Evolutionary conservation across 2,329 filamentous ascomycete genomes (phyloP).

Genomic region (Beauveria medogensis): DNA sequence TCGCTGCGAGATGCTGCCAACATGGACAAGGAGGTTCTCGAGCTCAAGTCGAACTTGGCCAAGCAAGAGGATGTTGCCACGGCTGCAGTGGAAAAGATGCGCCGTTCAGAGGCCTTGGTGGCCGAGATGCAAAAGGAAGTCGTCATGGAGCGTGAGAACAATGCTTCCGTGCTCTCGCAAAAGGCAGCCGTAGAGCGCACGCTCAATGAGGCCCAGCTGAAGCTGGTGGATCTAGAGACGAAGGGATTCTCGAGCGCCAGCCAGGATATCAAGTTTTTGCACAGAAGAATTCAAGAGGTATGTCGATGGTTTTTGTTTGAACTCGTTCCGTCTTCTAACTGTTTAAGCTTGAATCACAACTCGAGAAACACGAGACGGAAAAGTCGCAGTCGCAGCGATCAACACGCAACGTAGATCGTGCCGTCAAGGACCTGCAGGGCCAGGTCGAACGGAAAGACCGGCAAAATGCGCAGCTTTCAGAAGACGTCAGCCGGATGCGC

Average conservation of each 20-base stretch:
- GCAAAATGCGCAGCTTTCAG: constrained; percentile 67
- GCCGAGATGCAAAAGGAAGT: constrained; percentile 93
- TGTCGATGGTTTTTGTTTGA: not conserved
- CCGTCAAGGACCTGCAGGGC: constrained; percentile 83
- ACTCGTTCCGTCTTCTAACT: not conserved
- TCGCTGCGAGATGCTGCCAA: constrained; percentile 83
- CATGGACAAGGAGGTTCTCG: constrained; percentile 80
- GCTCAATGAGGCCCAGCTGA: constrained; percentile 82
- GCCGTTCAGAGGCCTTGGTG: constrained; percentile 77
- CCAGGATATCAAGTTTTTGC: constrained; percentile 89
- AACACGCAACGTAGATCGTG: constrained; percentile 86
- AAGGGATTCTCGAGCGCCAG: constrained; percentile 93
- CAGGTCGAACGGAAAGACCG: constrained; percentile 94
- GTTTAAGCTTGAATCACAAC: constrained; percentile 71
- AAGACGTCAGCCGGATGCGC: constrained; percentile 76
- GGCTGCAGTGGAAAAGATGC: constrained; percentile 95
- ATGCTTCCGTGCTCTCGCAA: constrained; percentile 75
- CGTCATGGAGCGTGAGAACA: constrained; percentile 72
- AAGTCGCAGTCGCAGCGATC: constrained; percentile 76
- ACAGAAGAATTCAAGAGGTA: constrained; percentile 87
- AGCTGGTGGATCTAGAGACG: constrained; percentile 87
- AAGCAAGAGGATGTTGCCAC: constrained; percentile 90
- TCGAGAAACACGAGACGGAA: constrained; percentile 74
- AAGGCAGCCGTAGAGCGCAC: constrained; percentile 85
- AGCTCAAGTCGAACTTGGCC: constrained; percentile 79